Evolutionary conservation across 805 yeast genomes (phyloP), one percentile per base, ranked within the genome.

Genomic region (Cephaloascus fragrans): DNA sequence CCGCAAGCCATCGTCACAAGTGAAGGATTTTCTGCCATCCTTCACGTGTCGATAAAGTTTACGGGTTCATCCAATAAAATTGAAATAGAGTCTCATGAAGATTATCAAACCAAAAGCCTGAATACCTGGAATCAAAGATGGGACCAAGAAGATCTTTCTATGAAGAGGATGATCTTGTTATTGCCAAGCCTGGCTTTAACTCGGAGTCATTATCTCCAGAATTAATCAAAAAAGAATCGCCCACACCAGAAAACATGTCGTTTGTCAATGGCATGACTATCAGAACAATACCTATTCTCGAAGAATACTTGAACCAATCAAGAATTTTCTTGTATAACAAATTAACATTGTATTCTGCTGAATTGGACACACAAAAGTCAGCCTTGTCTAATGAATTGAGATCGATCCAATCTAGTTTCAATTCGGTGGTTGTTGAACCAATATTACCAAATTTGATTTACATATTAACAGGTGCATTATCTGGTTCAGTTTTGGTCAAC

Each of bases 201-300:
- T 47, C 57, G 39, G 55, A 56, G 26, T n/a, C n/a, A n/a, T n/a
- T n/a, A n/a, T 67, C 69, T 34, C 42, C 62, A n/a, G 63, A 58
- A 19, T 53, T 70, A 47, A 54, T 57, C 42, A 51, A 56, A 35
- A 45, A 64, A 47, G 75, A 70, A 47, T 54, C 64, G 0, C 42
- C 52, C 18, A 66, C 59, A 40, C 70, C 64, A 16, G 41, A 39
- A 41, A 59, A 62, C 39, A 62, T 64, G 35, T 50, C 64, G 2
- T 61, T 68, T 35, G 57, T 73, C 26, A 59, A 72, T 17, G 82
- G 82, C 4, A 75, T 75, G 72, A 65, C 67, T n/a, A 64, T 76
- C 41, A 59, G 77, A 41, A 54, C 76, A 10, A 56, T 71, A 10
- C 72, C 76, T 32, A 53, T 56, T 37, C 57, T 75, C 40, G 78